phyloP scores from a whole-genome alignment of 148 eudicot species.

The Chenopodium quinoa region DNA sequence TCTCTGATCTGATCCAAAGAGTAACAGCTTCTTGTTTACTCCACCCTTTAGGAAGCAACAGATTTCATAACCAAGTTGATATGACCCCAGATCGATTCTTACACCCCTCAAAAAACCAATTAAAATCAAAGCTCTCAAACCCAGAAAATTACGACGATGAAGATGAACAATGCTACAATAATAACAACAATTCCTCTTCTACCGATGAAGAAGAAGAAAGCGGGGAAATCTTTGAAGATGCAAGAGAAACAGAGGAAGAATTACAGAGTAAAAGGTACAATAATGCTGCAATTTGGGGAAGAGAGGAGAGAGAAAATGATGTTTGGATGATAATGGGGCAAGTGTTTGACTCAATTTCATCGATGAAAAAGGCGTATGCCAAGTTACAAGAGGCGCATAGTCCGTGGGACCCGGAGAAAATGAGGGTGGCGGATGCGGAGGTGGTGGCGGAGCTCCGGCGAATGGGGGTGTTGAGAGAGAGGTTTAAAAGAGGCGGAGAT shows the following conservation, averaged over 20 bases:
- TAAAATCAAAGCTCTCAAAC: conserved; percentile 7
- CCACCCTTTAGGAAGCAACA: conserved; percentile 61
- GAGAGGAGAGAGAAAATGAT: conserved; percentile 27
- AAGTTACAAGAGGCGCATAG: conserved; percentile 72
- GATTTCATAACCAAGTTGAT: conserved; percentile 33
- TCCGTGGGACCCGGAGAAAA: conserved; percentile 88
- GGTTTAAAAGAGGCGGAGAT: conserved; percentile 58
- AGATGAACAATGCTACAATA: neutral
- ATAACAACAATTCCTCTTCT: neutral
- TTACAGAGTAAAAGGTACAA: conserved; percentile 8
- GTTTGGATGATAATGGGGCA: conserved; percentile 47
- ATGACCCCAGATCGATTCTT: conserved; percentile 30
- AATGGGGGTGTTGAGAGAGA: conserved; percentile 72
- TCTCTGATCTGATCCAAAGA: conserved; percentile 96
- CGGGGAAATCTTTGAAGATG: conserved; percentile 21
- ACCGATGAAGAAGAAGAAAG: conserved; percentile 17
- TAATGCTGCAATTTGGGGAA: neutral
- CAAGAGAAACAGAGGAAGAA: conserved; percentile 22
- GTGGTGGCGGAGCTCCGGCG: conserved; percentile 83
- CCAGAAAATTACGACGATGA: conserved; percentile 12
- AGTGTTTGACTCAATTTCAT: conserved; percentile 69
- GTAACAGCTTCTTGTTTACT: conserved; percentile 87
- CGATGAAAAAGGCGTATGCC: conserved; percentile 73
- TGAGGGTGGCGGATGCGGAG: conserved; percentile 75
- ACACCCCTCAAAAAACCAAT: conserved; percentile 23